Evolutionary conservation across 2,329 filamentous ascomycete genomes (phyloP).

Genomic region (Cercospora beticola): DNA sequence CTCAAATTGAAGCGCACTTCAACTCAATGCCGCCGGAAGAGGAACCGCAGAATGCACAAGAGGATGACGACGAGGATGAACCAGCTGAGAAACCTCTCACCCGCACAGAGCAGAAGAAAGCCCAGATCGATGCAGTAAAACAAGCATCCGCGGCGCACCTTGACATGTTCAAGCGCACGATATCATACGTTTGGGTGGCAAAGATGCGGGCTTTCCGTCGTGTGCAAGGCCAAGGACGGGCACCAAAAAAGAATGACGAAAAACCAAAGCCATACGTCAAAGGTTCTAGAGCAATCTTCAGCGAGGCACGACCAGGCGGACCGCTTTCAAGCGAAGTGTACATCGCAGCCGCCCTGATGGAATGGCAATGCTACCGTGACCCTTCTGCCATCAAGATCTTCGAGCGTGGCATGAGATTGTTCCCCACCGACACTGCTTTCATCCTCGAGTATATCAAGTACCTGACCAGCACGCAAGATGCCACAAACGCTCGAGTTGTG

Average conservation of each 20-base stretch:
- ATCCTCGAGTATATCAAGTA: slow-evolving; percentile 96
- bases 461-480: slow-evolving; percentile 85
- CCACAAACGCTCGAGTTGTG: slow-evolving; percentile 85
- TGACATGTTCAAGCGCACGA: slow-evolving; percentile 74
- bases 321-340: slow-evolving; percentile 93
- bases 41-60: slow-evolving; percentile 37
- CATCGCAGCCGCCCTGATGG: slow-evolving; percentile 86
- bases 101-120: slow-evolving; percentile 53
- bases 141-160: slow-evolving; percentile 71
- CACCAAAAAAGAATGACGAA: slow-evolving; percentile 45
- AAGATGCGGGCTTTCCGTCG: slow-evolving; percentile 91
- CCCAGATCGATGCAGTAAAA: slow-evolving; percentile 58
- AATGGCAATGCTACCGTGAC: slow-evolving; percentile 95
- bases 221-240: slow-evolving; percentile 75
- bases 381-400: slow-evolving; percentile 91
- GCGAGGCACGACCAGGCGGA: slow-evolving; percentile 81
- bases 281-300: slow-evolving; percentile 84
- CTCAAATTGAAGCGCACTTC: slow-evolving; percentile 56
- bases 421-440: slow-evolving; percentile 90
- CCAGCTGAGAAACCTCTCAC: slow-evolving; percentile 48
- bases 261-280: slow-evolving; percentile 18
- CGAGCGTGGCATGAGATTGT: slow-evolving; percentile 87
- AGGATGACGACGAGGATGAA: slow-evolving; percentile 57
- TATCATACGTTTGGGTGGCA: slow-evolving; percentile 93
- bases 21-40: slow-evolving; percentile 46